Evolutionary conservation across 352 stramenopile genomes (phyloP).

Genomic region (Phytophthora cactorum): DNA sequence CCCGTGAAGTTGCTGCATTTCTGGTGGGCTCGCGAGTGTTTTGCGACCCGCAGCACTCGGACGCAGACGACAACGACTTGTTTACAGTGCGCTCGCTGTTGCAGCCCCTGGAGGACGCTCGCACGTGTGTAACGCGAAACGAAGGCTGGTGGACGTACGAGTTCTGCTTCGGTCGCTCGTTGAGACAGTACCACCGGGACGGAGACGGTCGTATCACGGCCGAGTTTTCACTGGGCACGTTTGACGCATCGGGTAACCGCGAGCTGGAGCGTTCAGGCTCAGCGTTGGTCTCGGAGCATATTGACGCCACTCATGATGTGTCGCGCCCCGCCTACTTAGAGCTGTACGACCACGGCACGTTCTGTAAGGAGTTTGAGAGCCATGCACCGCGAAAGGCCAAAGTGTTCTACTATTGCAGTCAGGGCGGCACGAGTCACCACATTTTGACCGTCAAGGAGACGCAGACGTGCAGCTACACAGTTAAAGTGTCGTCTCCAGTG

Average conservation of each 20-base stretch:
- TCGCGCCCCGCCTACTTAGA: constrained; percentile 72
- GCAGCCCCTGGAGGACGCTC: constrained; percentile 48
- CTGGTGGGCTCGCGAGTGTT: constrained; percentile 72
- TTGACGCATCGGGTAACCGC: constrained; percentile 55
- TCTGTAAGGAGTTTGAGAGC: constrained; percentile 78
- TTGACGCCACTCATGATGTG: constrained; percentile 82
- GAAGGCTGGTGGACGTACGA: constrained; percentile 90
- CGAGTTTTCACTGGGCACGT: constrained; percentile 74
- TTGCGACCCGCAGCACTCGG: constrained; percentile 62
- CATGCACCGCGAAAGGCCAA: constrained; percentile 62
- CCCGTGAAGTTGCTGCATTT: constrained; percentile 47
- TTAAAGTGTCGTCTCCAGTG: constrained; percentile 79
- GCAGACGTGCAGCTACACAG: constrained; percentile 82
- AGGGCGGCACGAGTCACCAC: constrained; percentile 67
- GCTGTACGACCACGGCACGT: constrained; percentile 70
- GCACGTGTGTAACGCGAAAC: constrained; percentile 77
- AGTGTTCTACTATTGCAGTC: constrained; percentile 81
- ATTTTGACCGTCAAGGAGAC: constrained; percentile 83
- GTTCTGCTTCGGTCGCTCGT: constrained; percentile 74
- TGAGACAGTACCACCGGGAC: constrained; percentile 83
- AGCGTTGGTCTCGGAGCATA: constrained; percentile 71
- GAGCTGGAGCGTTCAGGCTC: constrained; percentile 51
- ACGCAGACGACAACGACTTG: constrained; percentile 50
- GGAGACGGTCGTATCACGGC: constrained; percentile 62
- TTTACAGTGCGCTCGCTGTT: constrained; percentile 64